phyloP scores from a whole-genome alignment of 2,329 filamentous ascomycete genomes.

The Alternaria alternata region DNA sequence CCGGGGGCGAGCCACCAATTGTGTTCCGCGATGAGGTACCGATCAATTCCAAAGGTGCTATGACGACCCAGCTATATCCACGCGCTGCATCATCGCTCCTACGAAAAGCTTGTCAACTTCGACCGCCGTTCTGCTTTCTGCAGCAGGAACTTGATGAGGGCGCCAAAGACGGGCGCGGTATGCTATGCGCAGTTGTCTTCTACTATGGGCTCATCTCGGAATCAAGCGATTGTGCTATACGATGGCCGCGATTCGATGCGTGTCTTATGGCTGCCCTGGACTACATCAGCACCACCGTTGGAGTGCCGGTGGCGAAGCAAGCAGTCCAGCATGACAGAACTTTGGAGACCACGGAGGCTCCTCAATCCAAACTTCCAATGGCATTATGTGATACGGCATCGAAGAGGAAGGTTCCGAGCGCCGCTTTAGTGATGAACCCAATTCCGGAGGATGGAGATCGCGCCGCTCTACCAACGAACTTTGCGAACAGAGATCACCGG shows the following conservation, averaged over 20 bases:
- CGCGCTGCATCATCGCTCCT: slow-evolving; percentile 2
- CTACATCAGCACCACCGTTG: background rate
- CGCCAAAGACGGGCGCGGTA: background rate
- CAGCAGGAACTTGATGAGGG: background rate
- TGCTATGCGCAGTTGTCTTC: background rate
- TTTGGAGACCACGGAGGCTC: background rate
- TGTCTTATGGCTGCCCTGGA: background rate
- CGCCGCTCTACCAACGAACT: background rate
- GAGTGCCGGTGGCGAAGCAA: background rate
- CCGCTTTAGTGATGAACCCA: background rate
- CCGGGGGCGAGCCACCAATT: background rate
- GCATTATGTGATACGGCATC: background rate
- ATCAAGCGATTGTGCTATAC: background rate
- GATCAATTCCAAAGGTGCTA: accelerated
- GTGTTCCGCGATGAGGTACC: background rate
- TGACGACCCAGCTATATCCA: background rate
- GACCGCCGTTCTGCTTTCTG: background rate
- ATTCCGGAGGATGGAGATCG: background rate
- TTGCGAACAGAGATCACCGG: background rate
- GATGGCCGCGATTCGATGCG: background rate
- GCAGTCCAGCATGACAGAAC: background rate
- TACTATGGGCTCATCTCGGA: background rate
- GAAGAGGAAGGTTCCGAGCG: background rate
- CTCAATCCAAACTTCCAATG: background rate
- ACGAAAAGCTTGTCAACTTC: background rate